A percentile compares a stretch with the other conserved stretches of the same genome.
phyloP scores from a whole-genome alignment of 2,329 filamentous ascomycete genomes.

The Fonsecaea multimorphosa region DNA sequence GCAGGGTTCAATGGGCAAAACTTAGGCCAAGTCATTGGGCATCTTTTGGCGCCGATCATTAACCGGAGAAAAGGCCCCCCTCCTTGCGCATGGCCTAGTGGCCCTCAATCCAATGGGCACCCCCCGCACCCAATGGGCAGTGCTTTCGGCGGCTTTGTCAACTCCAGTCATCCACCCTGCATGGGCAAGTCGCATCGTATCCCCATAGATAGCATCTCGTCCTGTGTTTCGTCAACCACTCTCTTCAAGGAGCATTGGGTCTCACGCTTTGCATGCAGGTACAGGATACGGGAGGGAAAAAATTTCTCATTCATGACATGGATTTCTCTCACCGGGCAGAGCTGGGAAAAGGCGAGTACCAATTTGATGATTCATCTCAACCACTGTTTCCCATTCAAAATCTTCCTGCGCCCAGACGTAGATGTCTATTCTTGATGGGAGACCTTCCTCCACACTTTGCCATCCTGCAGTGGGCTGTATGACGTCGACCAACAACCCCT shows the following conservation, averaged over 20 bases:
- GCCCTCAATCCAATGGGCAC: neutral
- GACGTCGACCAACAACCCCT: constrained; percentile 11
- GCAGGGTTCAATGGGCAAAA: neutral
- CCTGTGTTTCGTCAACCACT: constrained; percentile 6
- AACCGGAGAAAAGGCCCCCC: constrained; percentile 10
- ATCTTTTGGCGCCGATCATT: constrained; percentile 18
- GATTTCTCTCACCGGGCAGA: neutral
- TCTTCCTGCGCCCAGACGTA: neutral
- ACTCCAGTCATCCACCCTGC: constrained; percentile 23
- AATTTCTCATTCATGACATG: neutral
- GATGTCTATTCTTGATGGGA: neutral
- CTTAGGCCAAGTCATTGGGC: constrained; percentile 15
- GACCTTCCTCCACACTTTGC: constrained; percentile 1
- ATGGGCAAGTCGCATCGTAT: constrained; percentile 6
- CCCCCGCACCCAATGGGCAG: constrained; percentile 12
- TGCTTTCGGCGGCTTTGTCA: constrained; percentile 18
- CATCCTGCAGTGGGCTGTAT: neutral
- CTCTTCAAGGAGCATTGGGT: constrained; percentile 16
- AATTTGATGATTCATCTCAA: constrained; percentile 10
- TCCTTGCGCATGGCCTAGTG: constrained; percentile 1
- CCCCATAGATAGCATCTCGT: neutral
- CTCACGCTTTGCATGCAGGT: constrained; percentile 19
- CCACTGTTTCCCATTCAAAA: neutral
- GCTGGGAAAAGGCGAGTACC: neutral
- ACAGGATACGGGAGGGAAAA: constrained; percentile 9